Conservation (phyloP, 306 rosid species). For the Datisca glomerata region DNA sequence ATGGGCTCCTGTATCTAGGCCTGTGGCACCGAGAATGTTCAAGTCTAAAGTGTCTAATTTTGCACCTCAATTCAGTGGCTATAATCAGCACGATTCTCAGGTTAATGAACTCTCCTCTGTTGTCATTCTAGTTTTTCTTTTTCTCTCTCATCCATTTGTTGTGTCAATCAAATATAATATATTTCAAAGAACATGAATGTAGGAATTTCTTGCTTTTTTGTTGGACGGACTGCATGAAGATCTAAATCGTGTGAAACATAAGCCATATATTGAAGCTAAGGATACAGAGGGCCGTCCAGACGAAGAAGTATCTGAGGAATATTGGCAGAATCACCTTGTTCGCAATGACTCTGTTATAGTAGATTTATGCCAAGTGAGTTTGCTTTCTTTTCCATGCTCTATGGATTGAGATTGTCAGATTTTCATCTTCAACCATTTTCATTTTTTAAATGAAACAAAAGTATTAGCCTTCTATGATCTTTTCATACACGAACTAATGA, state of each 20-base stretch:
- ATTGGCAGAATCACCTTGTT: constrained; percentile 81
- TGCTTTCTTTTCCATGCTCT: not conserved
- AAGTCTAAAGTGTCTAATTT: constrained; percentile 55
- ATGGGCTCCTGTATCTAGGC: constrained; percentile 59
- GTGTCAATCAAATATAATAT: constrained; percentile 6
- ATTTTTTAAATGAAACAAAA: no score
- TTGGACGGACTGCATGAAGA: constrained; percentile 91
- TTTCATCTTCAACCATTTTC: no score
- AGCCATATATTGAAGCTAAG: constrained; percentile 70
- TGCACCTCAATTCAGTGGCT: constrained; percentile 80
- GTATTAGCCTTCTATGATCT: no score
- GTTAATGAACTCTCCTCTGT: constrained; percentile 29
- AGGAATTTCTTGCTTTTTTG: constrained; percentile 93
- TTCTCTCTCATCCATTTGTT: constrained; percentile 9
- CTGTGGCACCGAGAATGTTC: constrained; percentile 58
- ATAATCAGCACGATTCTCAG: constrained; percentile 89
- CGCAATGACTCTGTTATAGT: constrained; percentile 73
- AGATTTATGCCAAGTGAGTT: constrained; percentile 62
- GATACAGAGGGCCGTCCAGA: constrained; percentile 61
- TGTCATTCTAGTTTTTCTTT: constrained; percentile 9
- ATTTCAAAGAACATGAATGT: constrained; percentile 17
- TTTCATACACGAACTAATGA: no score
- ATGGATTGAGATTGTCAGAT: not conserved
- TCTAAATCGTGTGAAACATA: constrained; percentile 72
- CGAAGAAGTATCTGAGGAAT: constrained; percentile 74